phyloP scores from a whole-genome alignment of 768 basidiomycete species.

The Boletus fagicola region DNA sequence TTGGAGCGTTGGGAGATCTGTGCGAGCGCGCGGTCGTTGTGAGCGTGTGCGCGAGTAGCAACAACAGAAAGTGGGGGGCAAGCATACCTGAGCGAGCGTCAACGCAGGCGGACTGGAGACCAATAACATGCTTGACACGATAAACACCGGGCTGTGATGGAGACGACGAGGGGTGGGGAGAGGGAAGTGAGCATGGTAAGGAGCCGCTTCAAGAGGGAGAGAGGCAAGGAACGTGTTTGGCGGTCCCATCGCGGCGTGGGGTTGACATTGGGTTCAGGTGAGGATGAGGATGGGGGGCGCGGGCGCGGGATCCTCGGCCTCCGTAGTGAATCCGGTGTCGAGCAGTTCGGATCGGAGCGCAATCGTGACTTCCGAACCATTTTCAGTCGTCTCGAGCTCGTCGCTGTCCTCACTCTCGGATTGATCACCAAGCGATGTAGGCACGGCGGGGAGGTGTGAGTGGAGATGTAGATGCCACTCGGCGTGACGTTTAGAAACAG shows the following conservation, averaged over 20 bases:
- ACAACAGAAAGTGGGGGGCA: background rate
- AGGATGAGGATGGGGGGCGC: background rate
- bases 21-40: background rate
- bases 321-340: slow-evolving; percentile 15
- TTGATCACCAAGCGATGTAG: slow-evolving; percentile 26
- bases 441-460: slow-evolving; percentile 20
- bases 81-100: no score
- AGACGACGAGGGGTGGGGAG: slow-evolving; percentile 88
- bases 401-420: slow-evolving; percentile 23
- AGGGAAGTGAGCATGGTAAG: no score
- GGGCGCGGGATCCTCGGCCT: slow-evolving; percentile 7
- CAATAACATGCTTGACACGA: no score
- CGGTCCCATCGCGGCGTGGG: no score
- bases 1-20: no score
- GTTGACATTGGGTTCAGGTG: background rate
- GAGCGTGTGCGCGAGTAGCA: background rate
- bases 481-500: background rate
- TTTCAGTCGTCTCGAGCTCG: slow-evolving; percentile 16
- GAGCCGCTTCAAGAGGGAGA: background rate
- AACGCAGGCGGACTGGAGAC: no score
- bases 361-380: slow-evolving; percentile 24
- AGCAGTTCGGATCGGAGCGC: slow-evolving; percentile 1
- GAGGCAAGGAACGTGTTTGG: background rate
- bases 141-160: no score
- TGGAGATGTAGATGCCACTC: background rate